These are phyloP conservation scores for Trichoderma orchidacearum DNA, from an alignment of 495 filamentous ascomycete species.

Conservation along the genomic window DNA sequence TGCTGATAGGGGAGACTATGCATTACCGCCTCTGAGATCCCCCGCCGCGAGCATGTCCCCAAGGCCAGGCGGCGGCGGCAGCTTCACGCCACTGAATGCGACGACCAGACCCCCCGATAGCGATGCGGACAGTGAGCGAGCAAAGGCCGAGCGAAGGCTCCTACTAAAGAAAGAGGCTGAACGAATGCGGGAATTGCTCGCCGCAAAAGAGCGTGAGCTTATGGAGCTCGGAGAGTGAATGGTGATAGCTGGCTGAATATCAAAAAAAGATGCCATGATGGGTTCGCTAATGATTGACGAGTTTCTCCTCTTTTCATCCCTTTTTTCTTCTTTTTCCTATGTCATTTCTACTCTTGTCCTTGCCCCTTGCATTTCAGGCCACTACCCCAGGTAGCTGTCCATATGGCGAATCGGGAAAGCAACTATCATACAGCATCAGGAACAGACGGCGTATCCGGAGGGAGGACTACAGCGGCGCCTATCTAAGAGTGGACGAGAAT, in stretches of 20 bases:
- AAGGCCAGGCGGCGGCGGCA: neutral
- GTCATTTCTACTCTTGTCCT: neutral
- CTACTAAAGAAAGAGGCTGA: constrained; percentile 62
- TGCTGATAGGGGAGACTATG: constrained; percentile 11
- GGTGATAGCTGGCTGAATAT: neutral
- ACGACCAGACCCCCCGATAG: constrained; percentile 18
- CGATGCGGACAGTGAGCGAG: constrained; percentile 35
- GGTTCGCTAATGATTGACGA: too few species aligned
- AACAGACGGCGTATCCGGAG: neutral
- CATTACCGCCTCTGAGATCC: constrained; percentile 17
- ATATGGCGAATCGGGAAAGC: neutral
- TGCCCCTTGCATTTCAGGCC: neutral
- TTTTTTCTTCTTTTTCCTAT: neutral
- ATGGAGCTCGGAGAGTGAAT: constrained; percentile 41
- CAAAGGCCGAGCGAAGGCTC: constrained; percentile 48
- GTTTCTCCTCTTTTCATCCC: neutral
- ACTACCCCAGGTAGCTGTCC: neutral
- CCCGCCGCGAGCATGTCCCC: constrained; percentile 12
- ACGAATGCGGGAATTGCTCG: constrained; percentile 59
- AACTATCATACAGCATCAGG: neutral
- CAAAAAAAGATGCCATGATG: too few species aligned
- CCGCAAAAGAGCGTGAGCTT: constrained; percentile 66
- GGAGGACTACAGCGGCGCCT: neutral
- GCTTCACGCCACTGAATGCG: neutral
- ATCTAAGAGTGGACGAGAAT: neutral